Percentiles rank a stretch among this genome's conserved stretches.
phyloP scores from a whole-genome alignment of 352 stramenopile genomes.

The Blastocystis sp. region DNA sequence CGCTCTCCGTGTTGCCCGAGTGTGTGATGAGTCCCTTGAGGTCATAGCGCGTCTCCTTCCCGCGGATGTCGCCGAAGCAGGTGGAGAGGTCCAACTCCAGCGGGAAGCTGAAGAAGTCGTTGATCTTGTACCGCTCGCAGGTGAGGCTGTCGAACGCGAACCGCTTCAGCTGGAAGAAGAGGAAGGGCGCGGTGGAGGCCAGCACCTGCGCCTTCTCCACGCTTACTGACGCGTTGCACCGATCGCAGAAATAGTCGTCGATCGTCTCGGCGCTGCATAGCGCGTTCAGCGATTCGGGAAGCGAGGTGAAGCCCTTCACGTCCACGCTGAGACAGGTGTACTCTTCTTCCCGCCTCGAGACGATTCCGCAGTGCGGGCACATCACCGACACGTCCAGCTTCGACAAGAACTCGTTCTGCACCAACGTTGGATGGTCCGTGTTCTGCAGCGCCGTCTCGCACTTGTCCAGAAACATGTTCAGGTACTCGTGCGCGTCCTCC shows the following conservation, averaged over 20 bases:
- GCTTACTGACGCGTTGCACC: constrained; percentile 64
- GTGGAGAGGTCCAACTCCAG: background rate
- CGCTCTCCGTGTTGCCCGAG: constrained; percentile 71
- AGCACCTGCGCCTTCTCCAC: constrained; percentile 73
- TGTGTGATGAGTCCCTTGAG: constrained; percentile 71
- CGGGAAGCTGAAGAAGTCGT: constrained; percentile 74
- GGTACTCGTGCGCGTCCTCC: constrained; percentile 75
- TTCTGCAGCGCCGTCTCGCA: constrained; percentile 69
- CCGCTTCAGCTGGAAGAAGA: constrained; percentile 74
- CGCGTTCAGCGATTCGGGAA: constrained; percentile 70
- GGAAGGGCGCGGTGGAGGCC: constrained; percentile 49
- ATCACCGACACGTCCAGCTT: constrained; percentile 71
- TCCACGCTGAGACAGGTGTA: constrained; percentile 71
- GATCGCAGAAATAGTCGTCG: constrained; percentile 73
- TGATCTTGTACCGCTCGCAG: constrained; percentile 73
- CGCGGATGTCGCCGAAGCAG: constrained; percentile 70
- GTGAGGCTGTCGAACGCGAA: constrained; percentile 74
- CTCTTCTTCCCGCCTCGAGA: constrained; percentile 58
- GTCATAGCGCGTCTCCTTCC: constrained; percentile 64
- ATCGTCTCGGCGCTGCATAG: constrained; percentile 72
- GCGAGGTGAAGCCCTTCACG: constrained; percentile 69
- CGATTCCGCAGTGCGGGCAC: constrained; percentile 71
- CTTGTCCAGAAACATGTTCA: constrained; percentile 72
- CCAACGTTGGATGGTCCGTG: background rate
- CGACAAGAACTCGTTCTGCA: constrained; percentile 68